Evolutionary conservation across 306 rosid genomes (phyloP), one percentile per base, ranked within the genome.

Genomic region (Pterocarpus macrocarpus): DNA sequence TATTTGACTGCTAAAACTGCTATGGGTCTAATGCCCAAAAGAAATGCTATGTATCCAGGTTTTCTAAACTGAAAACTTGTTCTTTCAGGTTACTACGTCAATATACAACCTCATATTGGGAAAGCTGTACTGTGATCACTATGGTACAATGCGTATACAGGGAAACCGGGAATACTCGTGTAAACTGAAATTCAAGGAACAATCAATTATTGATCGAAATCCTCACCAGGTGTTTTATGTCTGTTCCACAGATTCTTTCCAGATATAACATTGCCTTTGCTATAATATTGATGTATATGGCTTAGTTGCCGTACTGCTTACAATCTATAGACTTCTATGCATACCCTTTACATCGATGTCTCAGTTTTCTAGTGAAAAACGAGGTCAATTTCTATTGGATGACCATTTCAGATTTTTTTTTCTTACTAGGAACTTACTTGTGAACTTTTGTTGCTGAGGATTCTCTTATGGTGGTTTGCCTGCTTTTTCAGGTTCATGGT

Each of bases 61-160:
- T 49, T 45, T 82, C 55, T 50, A 57, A 69, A 81, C 56, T 77
- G 56, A 84, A 71, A 59, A 28, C 72, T 63, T 75, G 82, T 80
- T 69, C 49, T 77, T 78, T 71, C 89, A 96, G 99, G 98, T 96
- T 76, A 96, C 99, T 11, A 92, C 99, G 44, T 96, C 99, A 70
- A 96, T 96, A 84, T 96, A 96, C 92, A 96, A 96, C 87, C 97
- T 96, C 79, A 96, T 96, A 81, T 83, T 96, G 86, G 98, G 99
- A 76, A 96, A 96, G 92, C 88, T 96, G 55, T 96, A 96, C 78
- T 93, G 97, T 47, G 99, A 96, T 84, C 99, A 96, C 84, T 96
- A 96, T 76, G 99, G 99, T 78, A 96, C 99, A 5, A 96, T 96
- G 99, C 94, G 98, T 64, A 82, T 96, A 86, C 83, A 90, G 71